These are phyloP conservation scores for Chrysosporium queenslandicum DNA, from an alignment of 2,329 filamentous ascomycete species.

Conservation along the genomic window DNA sequence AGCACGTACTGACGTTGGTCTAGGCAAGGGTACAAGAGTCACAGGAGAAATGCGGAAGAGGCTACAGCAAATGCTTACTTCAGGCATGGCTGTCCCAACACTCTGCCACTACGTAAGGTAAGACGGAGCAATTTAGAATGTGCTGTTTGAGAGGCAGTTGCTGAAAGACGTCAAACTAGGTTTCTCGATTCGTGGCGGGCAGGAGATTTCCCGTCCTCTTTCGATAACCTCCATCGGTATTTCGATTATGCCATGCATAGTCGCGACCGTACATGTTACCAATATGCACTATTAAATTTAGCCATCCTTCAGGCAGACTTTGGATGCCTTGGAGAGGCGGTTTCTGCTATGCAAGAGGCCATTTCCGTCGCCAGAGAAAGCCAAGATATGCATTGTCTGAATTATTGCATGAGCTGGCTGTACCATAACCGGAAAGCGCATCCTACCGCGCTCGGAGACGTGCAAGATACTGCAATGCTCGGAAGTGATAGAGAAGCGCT, in stretches of 20 bases:
- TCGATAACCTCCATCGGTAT: conserved; percentile 85
- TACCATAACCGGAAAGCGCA: conserved; percentile 88
- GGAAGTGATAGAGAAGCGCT: conserved; percentile 73
- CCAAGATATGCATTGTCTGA: conserved; percentile 81
- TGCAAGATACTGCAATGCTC: conserved; percentile 62
- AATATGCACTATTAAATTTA: conserved; percentile 87
- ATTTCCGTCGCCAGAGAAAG: conserved; percentile 92
- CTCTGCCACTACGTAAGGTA: conserved; percentile 66
- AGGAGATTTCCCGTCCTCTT: conserved; percentile 79
- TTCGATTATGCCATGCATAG: conserved; percentile 94
- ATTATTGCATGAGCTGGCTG: conserved; percentile 91
- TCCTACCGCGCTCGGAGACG: conserved; percentile 59
- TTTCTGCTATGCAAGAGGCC: conserved; percentile 90
- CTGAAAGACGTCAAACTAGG: conserved; percentile 34
- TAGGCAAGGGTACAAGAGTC: conserved; percentile 67
- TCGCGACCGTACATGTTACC: conserved; percentile 74
- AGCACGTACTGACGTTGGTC: conserved; percentile 10
- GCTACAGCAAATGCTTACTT: conserved; percentile 58
- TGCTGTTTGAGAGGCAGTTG: not conserved
- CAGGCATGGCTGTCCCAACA: conserved; percentile 59
- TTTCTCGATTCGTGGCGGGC: conserved; percentile 89
- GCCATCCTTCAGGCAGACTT: conserved; percentile 93
- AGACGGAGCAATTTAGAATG: conserved; percentile 15
- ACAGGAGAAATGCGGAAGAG: conserved; percentile 62
- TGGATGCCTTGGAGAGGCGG: conserved; percentile 76